phyloP scores from a whole-genome alignment of 768 basidiomycete species.

The Candolleomyces eurysporus region DNA sequence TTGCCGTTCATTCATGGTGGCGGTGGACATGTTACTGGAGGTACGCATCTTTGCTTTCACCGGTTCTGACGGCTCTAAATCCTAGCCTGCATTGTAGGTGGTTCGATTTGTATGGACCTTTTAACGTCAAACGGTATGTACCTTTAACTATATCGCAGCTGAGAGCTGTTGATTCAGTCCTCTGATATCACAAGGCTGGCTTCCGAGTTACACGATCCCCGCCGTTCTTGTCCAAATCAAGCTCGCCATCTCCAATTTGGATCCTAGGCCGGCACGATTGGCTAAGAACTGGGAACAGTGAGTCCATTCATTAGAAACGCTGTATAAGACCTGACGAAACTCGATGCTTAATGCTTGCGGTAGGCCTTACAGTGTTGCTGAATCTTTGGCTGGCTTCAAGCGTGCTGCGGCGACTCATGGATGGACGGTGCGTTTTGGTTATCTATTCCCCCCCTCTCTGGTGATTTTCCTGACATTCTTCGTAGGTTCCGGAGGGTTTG shows the following conservation, averaged over 20 bases:
- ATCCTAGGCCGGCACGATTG: conserved; percentile 62
- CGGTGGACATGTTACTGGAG: conserved; percentile 67
- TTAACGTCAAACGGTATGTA: conserved; percentile 58
- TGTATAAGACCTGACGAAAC: not conserved
- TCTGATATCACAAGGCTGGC: conserved; percentile 45
- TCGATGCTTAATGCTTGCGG: not conserved
- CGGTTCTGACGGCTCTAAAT: not conserved
- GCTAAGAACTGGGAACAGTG: conserved; percentile 49
- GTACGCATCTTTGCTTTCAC: conserved; percentile 22
- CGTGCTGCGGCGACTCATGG: conserved; percentile 63
- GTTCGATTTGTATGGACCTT: conserved; percentile 75
- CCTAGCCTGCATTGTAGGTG: conserved; percentile 41
- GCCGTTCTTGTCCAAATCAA: conserved; percentile 64
- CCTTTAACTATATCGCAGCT: not conserved
- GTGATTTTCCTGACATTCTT: not conserved
- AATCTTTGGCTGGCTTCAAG: conserved; percentile 63
- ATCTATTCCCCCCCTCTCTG: not conserved
- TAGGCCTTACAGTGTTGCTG: conserved; percentile 49
- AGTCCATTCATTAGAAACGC: conserved; percentile 9
- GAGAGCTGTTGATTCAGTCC: not conserved
- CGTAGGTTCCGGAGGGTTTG: conserved; percentile 25
- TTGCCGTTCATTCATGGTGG: conserved; percentile 69
- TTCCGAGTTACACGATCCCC: conserved; percentile 61
- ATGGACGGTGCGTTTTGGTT: conserved; percentile 48
- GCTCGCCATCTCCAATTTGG: conserved; percentile 65